Evolutionary conservation across 805 yeast species (phyloP).

Genomic region (Ogataea philodendri): DNA sequence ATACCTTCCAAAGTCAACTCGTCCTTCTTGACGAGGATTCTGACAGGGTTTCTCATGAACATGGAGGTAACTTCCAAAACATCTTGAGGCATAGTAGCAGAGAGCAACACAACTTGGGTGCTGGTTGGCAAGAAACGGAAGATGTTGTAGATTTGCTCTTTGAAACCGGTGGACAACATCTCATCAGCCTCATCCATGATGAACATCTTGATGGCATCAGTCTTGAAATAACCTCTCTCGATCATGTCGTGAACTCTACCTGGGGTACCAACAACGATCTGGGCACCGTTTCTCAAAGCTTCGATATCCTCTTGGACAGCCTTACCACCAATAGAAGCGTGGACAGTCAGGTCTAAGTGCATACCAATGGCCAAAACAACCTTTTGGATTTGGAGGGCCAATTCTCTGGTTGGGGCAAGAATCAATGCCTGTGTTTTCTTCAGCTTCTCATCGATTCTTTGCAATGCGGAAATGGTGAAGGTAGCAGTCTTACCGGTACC

Average conservation of each 20-base stretch:
- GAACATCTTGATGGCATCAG: slow-evolving; percentile 80
- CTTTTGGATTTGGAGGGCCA: slow-evolving; percentile 88
- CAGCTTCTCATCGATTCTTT: slow-evolving; percentile 70
- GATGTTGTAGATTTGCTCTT: slow-evolving; percentile 91
- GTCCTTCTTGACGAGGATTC: slow-evolving; percentile 91
- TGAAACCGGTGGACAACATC: slow-evolving; percentile 87
- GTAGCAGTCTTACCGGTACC: slow-evolving; percentile 99
- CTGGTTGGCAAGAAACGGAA: slow-evolving; percentile 79
- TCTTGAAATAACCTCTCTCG: slow-evolving; percentile 70
- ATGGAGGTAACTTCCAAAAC: slow-evolving; percentile 89
- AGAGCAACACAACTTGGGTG: slow-evolving; percentile 88
- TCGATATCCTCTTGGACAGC: slow-evolving; percentile 78
- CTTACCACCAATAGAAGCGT: slow-evolving; percentile 94
- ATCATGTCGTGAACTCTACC: slow-evolving; percentile 93
- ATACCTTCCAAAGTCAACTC: slow-evolving; percentile 93
- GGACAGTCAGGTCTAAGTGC: slow-evolving; percentile 80
- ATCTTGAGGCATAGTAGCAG: slow-evolving; percentile 91
- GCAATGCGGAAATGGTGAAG: slow-evolving; percentile 89
- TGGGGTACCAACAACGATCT: slow-evolving; percentile 95
- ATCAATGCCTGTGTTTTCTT: slow-evolving; percentile 86
- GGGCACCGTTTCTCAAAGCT: slow-evolving; percentile 72
- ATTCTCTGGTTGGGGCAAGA: slow-evolving; percentile 93
- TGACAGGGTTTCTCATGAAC: slow-evolving; percentile 91
- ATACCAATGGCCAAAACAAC: slow-evolving; percentile 86
- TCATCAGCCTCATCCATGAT: slow-evolving; percentile 98